A percentile compares a stretch with the other conserved stretches of the same genome.
Conservation (phyloP, 805 yeast species). For the Tetrapisispora arboricola region DNA sequence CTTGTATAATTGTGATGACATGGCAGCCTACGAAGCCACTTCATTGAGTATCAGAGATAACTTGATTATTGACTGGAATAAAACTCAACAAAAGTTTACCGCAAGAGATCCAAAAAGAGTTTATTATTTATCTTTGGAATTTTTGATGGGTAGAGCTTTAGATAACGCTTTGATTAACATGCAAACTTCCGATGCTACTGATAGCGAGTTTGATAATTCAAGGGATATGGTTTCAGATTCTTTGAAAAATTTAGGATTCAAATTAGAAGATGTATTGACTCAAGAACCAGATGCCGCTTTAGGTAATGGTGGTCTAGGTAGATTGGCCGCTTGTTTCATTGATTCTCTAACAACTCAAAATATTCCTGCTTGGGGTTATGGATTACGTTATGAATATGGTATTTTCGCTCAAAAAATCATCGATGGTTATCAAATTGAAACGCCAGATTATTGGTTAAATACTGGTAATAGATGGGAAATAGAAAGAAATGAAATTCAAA, state of each 20-base stretch:
- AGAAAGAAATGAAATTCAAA: slow-evolving; percentile 73
- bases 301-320: slow-evolving; percentile 92
- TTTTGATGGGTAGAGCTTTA: slow-evolving; percentile 89
- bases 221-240: slow-evolving; percentile 50
- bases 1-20: slow-evolving; percentile 79
- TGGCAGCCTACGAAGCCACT: slow-evolving; percentile 89
- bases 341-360: slow-evolving; percentile 80
- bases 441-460: slow-evolving; percentile 90
- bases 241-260: slow-evolving; percentile 70
- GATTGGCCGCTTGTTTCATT: slow-evolving; percentile 88
- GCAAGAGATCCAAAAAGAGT: slow-evolving; percentile 74
- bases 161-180: slow-evolving; percentile 87
- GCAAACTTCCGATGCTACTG: slow-evolving; percentile 30
- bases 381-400: slow-evolving; percentile 87
- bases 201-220: slow-evolving; percentile 7
- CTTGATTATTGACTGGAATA: slow-evolving; percentile 78
- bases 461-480: slow-evolving; percentile 92
- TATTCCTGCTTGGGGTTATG: slow-evolving; percentile 95
- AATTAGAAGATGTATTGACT: slow-evolving; percentile 71
- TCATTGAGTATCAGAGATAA: slow-evolving; percentile 71
- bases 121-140: slow-evolving; percentile 79
- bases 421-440: slow-evolving; percentile 88
- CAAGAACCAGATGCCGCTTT: slow-evolving; percentile 91
- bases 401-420: slow-evolving; percentile 82
- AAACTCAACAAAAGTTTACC: slow-evolving; percentile 85